Base-by-base conservation (phyloP, 2,329 filamentous ascomycete genomes). In the Microdochium bolleyi region DNA sequence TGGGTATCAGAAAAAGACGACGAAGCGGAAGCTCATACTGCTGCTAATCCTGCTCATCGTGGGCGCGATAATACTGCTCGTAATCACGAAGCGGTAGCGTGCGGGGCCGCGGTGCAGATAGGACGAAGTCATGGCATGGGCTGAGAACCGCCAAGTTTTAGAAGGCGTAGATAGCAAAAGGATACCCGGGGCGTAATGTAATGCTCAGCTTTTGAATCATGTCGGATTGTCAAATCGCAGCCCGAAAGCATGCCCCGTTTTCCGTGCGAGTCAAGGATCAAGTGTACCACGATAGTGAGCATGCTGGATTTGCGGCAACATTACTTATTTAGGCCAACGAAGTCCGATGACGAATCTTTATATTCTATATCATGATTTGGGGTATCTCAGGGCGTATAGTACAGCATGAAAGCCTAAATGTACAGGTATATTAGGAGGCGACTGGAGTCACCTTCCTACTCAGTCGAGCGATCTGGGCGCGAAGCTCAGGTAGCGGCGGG, bases 21-120 rank as follows among this genome's bases (percentile, higher is more conserved):
- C 89, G 22, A 99, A 96, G 73, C 80, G 94, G 59, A 96, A 96
- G 73, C 85, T 95, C 49, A 94, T 99, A 53, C 76, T 99, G 41
- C 74, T 99, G n/a, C 76, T 99, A 21, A 70, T 95, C 7, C 73
- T 99, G 24, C 71, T 97, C 22, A 86, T 99, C 51, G 84, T 85
- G 21, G 94, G 89, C 30, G 80, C 96, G 73, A 87, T 99, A 62
- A 95, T 96, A 60, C 66, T 96, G 41, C 70, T 96, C 2, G 69
- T 89, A 38, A 76, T 95, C 56, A 96, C 50, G 55, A 50, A 25
- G 30, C 32, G 41, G 41, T 46, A 46, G 41, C 8, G 5, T 4
- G 14, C 8, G 5, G 11, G 27, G 5, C 27, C 27, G 11, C 27
- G 27, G 27, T 11, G 27, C 27, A 5, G n/a, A n/a, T n/a, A n/a